Base-by-base conservation (phyloP, 345 rosid genomes). In the Syzygium oleosum region DNA sequence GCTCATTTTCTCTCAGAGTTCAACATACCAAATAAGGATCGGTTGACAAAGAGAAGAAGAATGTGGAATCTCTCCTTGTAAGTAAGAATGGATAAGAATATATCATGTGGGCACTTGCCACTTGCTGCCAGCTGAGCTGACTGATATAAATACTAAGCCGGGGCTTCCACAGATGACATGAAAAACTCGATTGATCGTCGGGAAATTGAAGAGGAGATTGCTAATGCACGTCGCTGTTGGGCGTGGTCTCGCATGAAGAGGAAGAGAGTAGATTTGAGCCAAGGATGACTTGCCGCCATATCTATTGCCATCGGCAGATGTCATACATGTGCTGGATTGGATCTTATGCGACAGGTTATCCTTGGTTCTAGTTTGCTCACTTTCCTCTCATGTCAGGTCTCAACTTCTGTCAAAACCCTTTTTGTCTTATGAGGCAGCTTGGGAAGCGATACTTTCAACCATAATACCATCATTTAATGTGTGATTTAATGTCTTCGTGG, bases 261-360 rank as follows among this genome's bases (percentile, higher is more conserved):
- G 84, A 68, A 85, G 86, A 85, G 83, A 88, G 92, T 88, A 89
- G 86, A 78, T 22, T 41, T 90, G 92, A 92, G 91, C 93, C 92
- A 91, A 92, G 91, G 92, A 92, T 92, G 93, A 86, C 91, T 92
- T 92, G 93, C 93, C 89, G 86, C 86, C 86, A 43, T 23, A 41
- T 16, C 31, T 7, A 21, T 14, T 19, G 79, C 27, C 46, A 4
- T 68, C 80, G 80, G 80, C 78, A 65, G 43, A 31, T 16, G 80
- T 17, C 41, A 17, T 68, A 17, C 46, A 17, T 68, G 80, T 38
- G 80, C 17, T 34, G 80, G 80, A 34, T 17, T 34, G 80, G 80
- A 46, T 68, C 80, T 63, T n/a, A 27, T 68, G 43, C 34, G 51
- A 22, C 59, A 31, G 19, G 84, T 85, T 4, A 31, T 88, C 58